Evolutionary conservation across 2,329 filamentous ascomycete species (phyloP), one percentile per base, ranked within the genome.

Genomic region (Fusarium proliferatum): DNA sequence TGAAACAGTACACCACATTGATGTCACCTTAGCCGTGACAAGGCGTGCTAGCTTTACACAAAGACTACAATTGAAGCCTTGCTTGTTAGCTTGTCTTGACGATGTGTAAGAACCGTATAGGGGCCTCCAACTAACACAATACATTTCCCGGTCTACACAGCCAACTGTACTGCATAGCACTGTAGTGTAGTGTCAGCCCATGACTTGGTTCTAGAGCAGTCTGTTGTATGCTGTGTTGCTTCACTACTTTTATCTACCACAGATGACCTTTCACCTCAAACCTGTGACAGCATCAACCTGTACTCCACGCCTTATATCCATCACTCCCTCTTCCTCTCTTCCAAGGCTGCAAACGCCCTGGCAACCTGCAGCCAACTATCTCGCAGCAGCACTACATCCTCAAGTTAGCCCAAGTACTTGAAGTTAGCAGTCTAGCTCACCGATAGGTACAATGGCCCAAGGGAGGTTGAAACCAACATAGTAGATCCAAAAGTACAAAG

Each of bases 401-500:
- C 49, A 17, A 56, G 43, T 78, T 53, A 78, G 75, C 68, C 61
- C 53, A 43, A 30, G 26, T 10, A 33, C 23, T 28, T 39, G 10
- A 33, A 33, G 8, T 17, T n/a, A 19, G 6, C 9, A 30, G 51
- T 28, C 7, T 16, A 9, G 85, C 88, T 82, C 76, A 90, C 89
- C 77, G 5, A 83, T 74, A 10, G 90, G 90, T 30, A 91, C 84
- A 2, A 90, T 73, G 2, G 84, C 86, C 90, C 90, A 92, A 1
- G 89, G 88, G 21, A 85, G 77, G 76, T 92, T 92, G 79, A 91
- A 87, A 5, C 86, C 87, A 9, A 89, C 82, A 69, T 90, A 92
- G 74, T 92, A 92, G 23, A 88, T 82, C 89, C 89, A 92, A 75
- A 88, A 90, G 74, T 92, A 92, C 36, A 88, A 78, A 28, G 84